Conservation (phyloP, 768 basidiomycete species). For the Lentinus brumalis region DNA sequence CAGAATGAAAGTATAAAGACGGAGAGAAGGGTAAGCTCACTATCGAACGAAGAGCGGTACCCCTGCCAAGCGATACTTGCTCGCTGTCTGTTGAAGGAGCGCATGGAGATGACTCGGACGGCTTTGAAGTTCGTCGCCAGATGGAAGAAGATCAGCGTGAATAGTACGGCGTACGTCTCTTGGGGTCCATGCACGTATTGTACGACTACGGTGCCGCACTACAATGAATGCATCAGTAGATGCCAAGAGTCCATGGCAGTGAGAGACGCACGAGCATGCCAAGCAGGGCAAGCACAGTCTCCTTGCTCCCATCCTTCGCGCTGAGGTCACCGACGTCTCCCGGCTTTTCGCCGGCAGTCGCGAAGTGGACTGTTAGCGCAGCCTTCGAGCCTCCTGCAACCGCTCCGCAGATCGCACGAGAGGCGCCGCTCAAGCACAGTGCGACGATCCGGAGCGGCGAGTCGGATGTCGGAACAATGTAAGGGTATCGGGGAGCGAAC, state of each 20-base stretch:
- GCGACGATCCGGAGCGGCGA: slow-evolving; percentile 47
- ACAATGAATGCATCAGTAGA: not conserved
- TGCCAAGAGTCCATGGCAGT: not conserved
- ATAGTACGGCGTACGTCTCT: slow-evolving; percentile 53
- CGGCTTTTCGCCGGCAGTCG: slow-evolving; percentile 47
- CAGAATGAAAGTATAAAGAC: not conserved
- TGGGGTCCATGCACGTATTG: slow-evolving; percentile 51
- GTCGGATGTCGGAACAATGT: slow-evolving; percentile 28
- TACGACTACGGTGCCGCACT: slow-evolving; percentile 65
- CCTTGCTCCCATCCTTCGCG: slow-evolving; percentile 73
- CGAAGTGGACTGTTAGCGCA: slow-evolving; percentile 67
- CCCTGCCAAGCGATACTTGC: slow-evolving; percentile 52
- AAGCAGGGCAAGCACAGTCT: slow-evolving; percentile 65
- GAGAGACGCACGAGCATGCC: slow-evolving; percentile 62
- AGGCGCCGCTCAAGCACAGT: slow-evolving; percentile 59
- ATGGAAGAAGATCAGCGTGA: slow-evolving; percentile 54
- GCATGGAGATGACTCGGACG: slow-evolving; percentile 57
- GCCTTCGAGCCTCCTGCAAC: slow-evolving; percentile 71
- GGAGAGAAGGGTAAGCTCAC: not conserved
- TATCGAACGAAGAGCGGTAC: slow-evolving; percentile 32
- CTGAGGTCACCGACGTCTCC: slow-evolving; percentile 73
- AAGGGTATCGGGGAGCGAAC: slow-evolving; percentile 36
- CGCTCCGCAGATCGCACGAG: slow-evolving; percentile 62
- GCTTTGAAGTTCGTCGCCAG: slow-evolving; percentile 60
- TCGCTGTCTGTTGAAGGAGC: slow-evolving; percentile 63